Base-by-base conservation (phyloP, 1,284 basidiomycete genomes). In the Ceratobasidium sp. region DNA sequence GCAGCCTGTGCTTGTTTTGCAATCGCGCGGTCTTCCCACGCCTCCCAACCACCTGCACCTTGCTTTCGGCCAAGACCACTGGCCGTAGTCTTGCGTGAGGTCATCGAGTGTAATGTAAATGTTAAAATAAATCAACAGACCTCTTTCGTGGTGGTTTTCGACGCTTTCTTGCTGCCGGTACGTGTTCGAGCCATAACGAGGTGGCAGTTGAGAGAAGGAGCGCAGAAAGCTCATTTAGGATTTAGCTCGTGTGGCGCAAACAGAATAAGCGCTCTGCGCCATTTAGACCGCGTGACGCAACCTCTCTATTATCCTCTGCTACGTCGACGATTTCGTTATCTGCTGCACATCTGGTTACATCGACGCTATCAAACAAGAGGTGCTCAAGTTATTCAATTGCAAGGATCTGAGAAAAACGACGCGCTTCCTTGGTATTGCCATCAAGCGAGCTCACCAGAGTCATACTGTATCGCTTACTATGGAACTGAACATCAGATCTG, bases 401-500 rank as follows among this genome's bases (percentile, higher is more conserved):
- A 77, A 75, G 39, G 65, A 68, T 31, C 56, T 77, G 2, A 74
- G 76, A 43, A 27, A 65, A 3, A 63, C 75, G 11, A 51, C 74
- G 27, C 74, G 64, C 49, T 68, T 77, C 43, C 51, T 74, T 2
- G 75, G 74, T n/a, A 77, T 76, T 19, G 58, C 74, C 48, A 51
- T 76, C 31, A 54, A 48, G 11, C 43, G 73, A 0, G 46, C 48
- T 14, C 13, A n/a, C 22, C n/a, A 63, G 29, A 56, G 74, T 13
- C 22, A 51, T 0, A 68, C 74, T 54, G 54, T 65, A 22, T 58
- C 78, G 41, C 61, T 41, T 0, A 74, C 76, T 22, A 39, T 34
- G 1, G 48, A 51, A 16, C n/a, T n/a, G n/a, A n/a, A 29, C n/a
- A n/a, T n/a, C n/a, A n/a, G n/a, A n/a, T n/a, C n/a, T n/a, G n/a